Base-by-base conservation (phyloP, 2,329 filamentous ascomycete genomes). In the Chaetomium sp. region DNA sequence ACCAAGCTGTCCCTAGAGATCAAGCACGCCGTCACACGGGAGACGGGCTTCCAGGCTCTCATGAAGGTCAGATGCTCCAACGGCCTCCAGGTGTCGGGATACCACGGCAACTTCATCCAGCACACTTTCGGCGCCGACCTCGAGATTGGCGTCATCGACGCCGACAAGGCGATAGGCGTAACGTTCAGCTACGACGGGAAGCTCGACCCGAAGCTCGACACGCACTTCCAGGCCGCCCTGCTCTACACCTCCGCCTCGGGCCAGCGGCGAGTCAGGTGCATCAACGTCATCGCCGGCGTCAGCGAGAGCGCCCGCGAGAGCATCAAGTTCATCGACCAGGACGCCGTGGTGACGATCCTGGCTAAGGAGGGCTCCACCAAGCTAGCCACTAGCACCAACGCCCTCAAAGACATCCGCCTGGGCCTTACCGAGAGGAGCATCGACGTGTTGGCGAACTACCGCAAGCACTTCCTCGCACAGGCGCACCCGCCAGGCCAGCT, bases 41-140 rank as follows among this genome's bases (percentile, higher is more conserved):
- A 97, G 76, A 97, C 94, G 55, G 95, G 95, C 25, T 98, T 92
- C 80, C 94, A 97, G 78, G 93, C 93, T 23, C 81, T 99, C 71
- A 96, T 99, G 92, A 99, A 99, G 82, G 94, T 99, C 64, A 90
- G 95, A 67, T 99, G 95, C 80, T 97, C 93, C 21, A 99, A 97
- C 72, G 95, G 95, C 21, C 82, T 99, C 60, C 95, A 99, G 75
- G 90, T 99, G 19, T 88, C 92, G 19, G 87, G 87, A n/a, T 99
- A 99, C 74, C 92, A 97, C 73, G 95, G 95, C 70, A 97, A 96
- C 78, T 99, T 98, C 75, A 86, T 96, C 58, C 95, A 99, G 74
- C 93, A 97, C 78, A 95, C 91, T 0, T 96, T 97, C 74, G 93
- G 93, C 12, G 93, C 93, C 3, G 95, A 99, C 77, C 85, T 99